phyloP scores from a whole-genome alignment of 208 protist genomes.

The Trypanosoma platydactyli region DNA sequence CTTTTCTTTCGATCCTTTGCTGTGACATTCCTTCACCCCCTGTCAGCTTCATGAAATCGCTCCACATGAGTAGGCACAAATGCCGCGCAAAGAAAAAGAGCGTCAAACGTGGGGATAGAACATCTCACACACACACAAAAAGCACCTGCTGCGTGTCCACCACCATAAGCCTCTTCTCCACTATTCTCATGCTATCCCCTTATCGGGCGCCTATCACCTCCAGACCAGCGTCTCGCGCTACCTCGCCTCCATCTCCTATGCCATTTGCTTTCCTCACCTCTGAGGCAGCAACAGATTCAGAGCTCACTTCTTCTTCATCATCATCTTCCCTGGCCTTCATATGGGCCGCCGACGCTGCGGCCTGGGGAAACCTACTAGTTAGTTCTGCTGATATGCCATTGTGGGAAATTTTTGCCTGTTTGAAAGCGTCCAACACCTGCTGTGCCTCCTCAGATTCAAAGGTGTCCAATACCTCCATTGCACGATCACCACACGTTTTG shows the following conservation, averaged over 20 bases:
- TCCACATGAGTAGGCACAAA: too few relatives aligned
- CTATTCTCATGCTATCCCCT: too few relatives aligned
- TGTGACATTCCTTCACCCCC: not conserved
- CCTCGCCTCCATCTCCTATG: not conserved
- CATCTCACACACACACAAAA: too few relatives aligned
- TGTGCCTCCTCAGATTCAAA: constrained; percentile 46
- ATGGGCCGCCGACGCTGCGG: constrained; percentile 5
- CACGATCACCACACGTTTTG: constrained; percentile 46
- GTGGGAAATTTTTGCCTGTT: constrained; percentile 28
- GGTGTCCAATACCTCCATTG: constrained; percentile 25
- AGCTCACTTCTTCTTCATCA: not conserved
- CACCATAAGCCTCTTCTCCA: too few relatives aligned
- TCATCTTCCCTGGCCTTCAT: constrained; percentile 5
- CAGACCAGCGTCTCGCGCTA: too few relatives aligned
- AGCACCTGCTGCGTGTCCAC: too few relatives aligned
- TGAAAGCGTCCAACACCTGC: constrained; percentile 32
- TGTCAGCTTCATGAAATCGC: too few relatives aligned
- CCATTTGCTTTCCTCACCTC: not conserved
- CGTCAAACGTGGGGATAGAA: too few relatives aligned
- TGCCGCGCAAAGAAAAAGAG: too few relatives aligned
- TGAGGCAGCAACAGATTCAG: not conserved
- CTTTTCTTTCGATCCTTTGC: constrained; percentile 1
- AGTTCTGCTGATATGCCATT: constrained; percentile 29
- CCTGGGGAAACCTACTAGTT: constrained; percentile 36
- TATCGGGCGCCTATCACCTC: too few relatives aligned